phyloP scores from a whole-genome alignment of 805 yeast species.

The Millerozyma acaciae region DNA sequence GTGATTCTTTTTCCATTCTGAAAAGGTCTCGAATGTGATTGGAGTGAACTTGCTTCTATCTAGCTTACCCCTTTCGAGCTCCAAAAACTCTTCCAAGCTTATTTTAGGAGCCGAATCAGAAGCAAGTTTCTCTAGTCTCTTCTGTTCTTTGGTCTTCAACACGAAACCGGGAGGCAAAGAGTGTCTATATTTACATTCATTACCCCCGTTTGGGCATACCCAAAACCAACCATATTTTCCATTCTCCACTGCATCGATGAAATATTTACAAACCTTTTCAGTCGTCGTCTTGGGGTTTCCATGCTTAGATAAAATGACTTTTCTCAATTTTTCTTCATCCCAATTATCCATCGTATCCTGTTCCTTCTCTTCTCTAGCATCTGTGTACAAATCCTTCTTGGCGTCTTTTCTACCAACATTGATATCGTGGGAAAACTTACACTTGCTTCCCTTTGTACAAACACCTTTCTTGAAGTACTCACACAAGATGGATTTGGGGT shows the following conservation, averaged over 20 bases:
- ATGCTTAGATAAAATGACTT: slow-evolving; percentile 84
- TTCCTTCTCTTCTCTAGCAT: slow-evolving; percentile 70
- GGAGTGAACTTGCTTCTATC: slow-evolving; percentile 79
- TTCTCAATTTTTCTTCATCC: slow-evolving; percentile 94
- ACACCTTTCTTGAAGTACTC: slow-evolving; percentile 81
- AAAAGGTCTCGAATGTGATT: slow-evolving; percentile 75
- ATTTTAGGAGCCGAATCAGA: slow-evolving; percentile 82
- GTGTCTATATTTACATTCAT: slow-evolving; percentile 90
- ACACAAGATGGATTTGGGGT: slow-evolving; percentile 92
- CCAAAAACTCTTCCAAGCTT: slow-evolving; percentile 92
- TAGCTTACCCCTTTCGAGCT: slow-evolving; percentile 82
- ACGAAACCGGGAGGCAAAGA: slow-evolving; percentile 96
- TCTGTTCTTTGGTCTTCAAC: slow-evolving; percentile 94
- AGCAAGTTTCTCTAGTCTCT: slow-evolving; percentile 81
- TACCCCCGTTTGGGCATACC: slow-evolving; percentile 94
- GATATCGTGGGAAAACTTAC: slow-evolving; percentile 92
- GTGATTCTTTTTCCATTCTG: slow-evolving; percentile 77
- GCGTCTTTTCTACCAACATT: slow-evolving; percentile 80
- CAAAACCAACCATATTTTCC: slow-evolving; percentile 99
- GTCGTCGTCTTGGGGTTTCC: slow-evolving; percentile 94
- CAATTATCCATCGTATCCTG: slow-evolving; percentile 91
- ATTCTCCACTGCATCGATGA: slow-evolving; percentile 95
- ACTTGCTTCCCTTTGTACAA: slow-evolving; percentile 78
- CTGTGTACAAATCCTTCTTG: slow-evolving; percentile 90
- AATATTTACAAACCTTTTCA: slow-evolving; percentile 88